These are phyloP conservation scores for Suhomyces pyralidae DNA, from an alignment of 805 yeast species.

Conservation along the genomic window DNA sequence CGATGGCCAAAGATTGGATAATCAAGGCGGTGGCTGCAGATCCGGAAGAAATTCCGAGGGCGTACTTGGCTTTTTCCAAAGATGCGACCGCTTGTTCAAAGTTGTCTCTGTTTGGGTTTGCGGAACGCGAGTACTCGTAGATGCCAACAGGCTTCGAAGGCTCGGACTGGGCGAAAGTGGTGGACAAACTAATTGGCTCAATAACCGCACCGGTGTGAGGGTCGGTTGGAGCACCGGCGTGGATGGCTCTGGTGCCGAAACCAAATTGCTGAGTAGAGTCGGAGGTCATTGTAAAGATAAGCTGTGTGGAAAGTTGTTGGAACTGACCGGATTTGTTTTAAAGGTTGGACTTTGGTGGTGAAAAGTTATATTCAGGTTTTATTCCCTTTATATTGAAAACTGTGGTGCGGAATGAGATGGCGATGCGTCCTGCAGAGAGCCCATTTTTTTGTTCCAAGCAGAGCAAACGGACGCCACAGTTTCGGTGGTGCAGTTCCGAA, in stretches of 20 bases:
- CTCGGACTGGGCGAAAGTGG: constrained; percentile 78
- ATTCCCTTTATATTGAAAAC: background rate
- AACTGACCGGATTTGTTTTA: constrained; percentile 3
- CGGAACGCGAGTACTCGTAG: constrained; percentile 81
- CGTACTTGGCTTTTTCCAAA: constrained; percentile 71
- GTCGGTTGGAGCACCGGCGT: constrained; percentile 73
- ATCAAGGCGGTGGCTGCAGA: constrained; percentile 79
- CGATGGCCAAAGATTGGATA: constrained; percentile 68
- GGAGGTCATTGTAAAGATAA: constrained; percentile 34
- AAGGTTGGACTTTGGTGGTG: constrained; percentile 9
- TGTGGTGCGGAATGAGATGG: constrained; percentile 3
- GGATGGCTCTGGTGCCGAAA: constrained; percentile 81
- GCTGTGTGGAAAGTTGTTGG: constrained; percentile 5
- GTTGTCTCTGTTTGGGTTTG: constrained; percentile 82
- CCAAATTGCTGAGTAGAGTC: constrained; percentile 29
- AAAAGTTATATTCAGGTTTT: background rate
- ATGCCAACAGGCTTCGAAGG: constrained; percentile 76
- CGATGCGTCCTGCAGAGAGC: background rate
- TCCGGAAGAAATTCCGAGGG: constrained; percentile 80
- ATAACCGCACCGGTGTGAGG: constrained; percentile 82
- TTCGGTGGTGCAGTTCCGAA: too few species aligned
- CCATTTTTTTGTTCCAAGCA: background rate
- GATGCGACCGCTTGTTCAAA: constrained; percentile 78
- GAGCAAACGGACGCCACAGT: background rate
- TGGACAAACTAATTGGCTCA: constrained; percentile 76